phyloP scores from a whole-genome alignment of 768 basidiomycete genomes.

The Mycena albidolilacea region DNA sequence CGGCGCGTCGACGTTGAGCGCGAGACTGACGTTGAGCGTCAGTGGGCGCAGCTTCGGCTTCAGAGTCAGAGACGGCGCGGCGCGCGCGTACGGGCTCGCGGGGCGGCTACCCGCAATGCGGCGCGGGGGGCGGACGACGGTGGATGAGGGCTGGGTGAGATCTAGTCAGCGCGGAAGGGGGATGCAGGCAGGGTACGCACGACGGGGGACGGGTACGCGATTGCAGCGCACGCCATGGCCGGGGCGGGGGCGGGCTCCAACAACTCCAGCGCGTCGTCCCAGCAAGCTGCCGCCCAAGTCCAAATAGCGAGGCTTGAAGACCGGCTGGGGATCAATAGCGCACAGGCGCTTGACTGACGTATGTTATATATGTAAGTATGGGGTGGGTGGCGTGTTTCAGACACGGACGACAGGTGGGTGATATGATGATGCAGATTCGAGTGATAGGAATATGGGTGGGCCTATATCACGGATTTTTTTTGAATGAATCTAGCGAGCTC shows the following conservation, averaged over 20 bases:
- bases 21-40: not conserved
- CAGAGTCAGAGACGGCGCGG: not conserved
- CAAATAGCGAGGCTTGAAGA: too few species aligned
- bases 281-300: not conserved
- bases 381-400: not conserved
- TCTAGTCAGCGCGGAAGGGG: not conserved
- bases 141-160: not conserved
- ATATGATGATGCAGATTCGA: not conserved
- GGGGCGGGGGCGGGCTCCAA: not conserved
- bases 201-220: not conserved
- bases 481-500: too few species aligned
- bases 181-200: not conserved
- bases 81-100: conserved; percentile 7
- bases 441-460: not conserved
- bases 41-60: not conserved
- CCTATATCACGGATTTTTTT: not conserved
- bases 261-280: not conserved
- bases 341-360: too few species aligned
- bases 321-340: not conserved
- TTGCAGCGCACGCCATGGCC: not conserved
- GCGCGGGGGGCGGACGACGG: conserved; percentile 2
- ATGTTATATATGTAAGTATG: not conserved
- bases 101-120: not conserved
- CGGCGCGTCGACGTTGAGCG: not conserved
- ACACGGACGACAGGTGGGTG: not conserved